These are phyloP conservation scores for Marasmius fiardii DNA, from an alignment of 1,284 basidiomycete species.

Conservation along the genomic window DNA sequence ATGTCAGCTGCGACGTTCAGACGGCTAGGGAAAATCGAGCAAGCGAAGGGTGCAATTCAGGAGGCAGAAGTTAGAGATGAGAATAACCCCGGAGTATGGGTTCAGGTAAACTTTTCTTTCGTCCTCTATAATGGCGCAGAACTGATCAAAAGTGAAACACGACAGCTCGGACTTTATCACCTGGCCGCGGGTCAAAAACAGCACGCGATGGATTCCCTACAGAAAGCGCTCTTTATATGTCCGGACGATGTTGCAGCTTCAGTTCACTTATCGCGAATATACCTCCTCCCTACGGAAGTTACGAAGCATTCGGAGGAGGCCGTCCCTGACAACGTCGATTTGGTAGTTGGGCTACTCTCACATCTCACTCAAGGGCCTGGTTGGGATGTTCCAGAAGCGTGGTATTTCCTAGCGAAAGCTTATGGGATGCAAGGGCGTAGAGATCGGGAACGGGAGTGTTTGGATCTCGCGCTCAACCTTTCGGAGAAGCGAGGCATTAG, in stretches of 20 bases:
- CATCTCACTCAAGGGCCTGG: constrained; percentile 63
- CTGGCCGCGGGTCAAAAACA: constrained; percentile 52
- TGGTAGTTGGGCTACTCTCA: constrained; percentile 67
- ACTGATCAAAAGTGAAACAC: too few species aligned
- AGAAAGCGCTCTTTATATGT: constrained; percentile 79
- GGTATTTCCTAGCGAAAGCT: constrained; percentile 85
- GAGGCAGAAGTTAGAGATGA: constrained; percentile 93
- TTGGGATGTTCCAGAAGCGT: constrained; percentile 91
- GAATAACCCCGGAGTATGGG: constrained; percentile 88
- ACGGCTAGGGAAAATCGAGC: constrained; percentile 83
- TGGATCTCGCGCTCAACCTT: constrained; percentile 70
- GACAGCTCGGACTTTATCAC: constrained; percentile 77
- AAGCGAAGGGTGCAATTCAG: constrained; percentile 87
- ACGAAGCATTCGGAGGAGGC: constrained; percentile 15
- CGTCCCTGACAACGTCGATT: constrained; percentile 57
- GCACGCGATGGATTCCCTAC: constrained; percentile 71
- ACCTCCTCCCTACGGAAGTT: constrained; percentile 46
- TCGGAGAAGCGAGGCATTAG: constrained; percentile 67
- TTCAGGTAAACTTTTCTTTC: constrained; percentile 64
- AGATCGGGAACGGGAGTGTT: constrained; percentile 72
- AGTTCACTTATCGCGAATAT: constrained; percentile 73
- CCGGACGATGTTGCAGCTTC: constrained; percentile 76
- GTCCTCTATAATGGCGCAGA: too few species aligned
- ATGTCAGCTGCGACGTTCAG: constrained; percentile 94
- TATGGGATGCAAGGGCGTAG: constrained; percentile 71